phyloP scores from a whole-genome alignment of 2,329 filamentous ascomycete species.

The Pyrenochaeta sp. region DNA sequence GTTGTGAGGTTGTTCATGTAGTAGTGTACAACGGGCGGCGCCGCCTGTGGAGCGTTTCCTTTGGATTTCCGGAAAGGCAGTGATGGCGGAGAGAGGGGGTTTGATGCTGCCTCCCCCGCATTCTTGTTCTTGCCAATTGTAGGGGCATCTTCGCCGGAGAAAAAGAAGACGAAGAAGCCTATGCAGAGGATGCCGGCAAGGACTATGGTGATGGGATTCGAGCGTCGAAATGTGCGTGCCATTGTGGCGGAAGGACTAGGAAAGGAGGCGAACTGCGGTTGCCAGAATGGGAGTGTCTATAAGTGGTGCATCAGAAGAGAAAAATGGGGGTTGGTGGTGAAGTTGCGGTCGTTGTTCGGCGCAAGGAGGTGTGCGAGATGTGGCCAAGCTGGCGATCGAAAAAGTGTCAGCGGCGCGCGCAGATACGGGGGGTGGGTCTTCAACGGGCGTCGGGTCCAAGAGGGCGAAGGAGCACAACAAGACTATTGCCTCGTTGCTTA shows the following conservation, averaged over 20 bases:
- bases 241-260: slow-evolving; percentile 48
- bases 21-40: slow-evolving; percentile 90
- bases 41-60: slow-evolving; percentile 64
- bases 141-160: slow-evolving; percentile 67
- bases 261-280: slow-evolving; percentile 39
- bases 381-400: slow-evolving; percentile 38
- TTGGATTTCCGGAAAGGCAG: slow-evolving; percentile 75
- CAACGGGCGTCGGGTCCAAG: slow-evolving; percentile 3
- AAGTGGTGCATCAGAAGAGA: slow-evolving; percentile 43
- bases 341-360: slow-evolving; percentile 25
- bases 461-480: slow-evolving; percentile 3
- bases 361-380: slow-evolving; percentile 41
- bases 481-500: slow-evolving; percentile 12
- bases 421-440: slow-evolving; percentile 5
- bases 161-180: slow-evolving; percentile 65
- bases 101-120: slow-evolving; percentile 67
- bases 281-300: slow-evolving; percentile 40
- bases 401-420: slow-evolving; percentile 20
- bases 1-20: slow-evolving; percentile 95
- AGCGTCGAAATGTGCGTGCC: slow-evolving; percentile 78
- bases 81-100: slow-evolving; percentile 76
- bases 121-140: slow-evolving; percentile 59
- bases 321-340: slow-evolving; percentile 17
- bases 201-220: slow-evolving; percentile 77
- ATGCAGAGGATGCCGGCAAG: slow-evolving; percentile 77